These are phyloP conservation scores for Trichoderma asperelloides DNA, from an alignment of 495 filamentous ascomycete genomes.

Conservation along the genomic window DNA sequence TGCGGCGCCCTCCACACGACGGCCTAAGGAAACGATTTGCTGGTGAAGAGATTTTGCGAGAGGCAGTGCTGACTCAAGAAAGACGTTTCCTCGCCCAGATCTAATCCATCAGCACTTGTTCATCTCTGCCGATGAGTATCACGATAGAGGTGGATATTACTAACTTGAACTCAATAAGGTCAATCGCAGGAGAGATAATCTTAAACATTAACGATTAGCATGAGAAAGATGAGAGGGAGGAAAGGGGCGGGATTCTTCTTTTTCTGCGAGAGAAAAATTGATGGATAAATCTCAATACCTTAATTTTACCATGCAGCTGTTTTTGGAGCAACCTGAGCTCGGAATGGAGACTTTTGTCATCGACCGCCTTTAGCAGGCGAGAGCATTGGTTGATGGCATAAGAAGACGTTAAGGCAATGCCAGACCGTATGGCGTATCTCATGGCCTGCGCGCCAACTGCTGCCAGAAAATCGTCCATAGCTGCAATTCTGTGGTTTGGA, in stretches of 20 bases:
- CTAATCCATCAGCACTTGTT: slow-evolving; percentile 29
- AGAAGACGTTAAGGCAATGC: slow-evolving; percentile 74
- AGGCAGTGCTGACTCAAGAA: slow-evolving; percentile 78
- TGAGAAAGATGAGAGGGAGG: not conserved
- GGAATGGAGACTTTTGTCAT: slow-evolving; percentile 54
- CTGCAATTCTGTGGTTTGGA: not conserved
- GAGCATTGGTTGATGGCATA: slow-evolving; percentile 80
- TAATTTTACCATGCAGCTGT: slow-evolving; percentile 73
- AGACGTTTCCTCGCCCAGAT: slow-evolving; percentile 88
- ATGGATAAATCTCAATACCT: slow-evolving; percentile 35
- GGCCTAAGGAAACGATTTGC: slow-evolving; percentile 79
- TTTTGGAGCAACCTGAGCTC: slow-evolving; percentile 66
- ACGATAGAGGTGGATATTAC: slow-evolving; percentile 15
- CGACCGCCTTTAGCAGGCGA: slow-evolving; percentile 61
- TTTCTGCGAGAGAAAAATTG: not conserved
- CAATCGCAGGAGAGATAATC: slow-evolving; percentile 88
- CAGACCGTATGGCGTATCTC: slow-evolving; percentile 89
- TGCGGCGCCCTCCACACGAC: slow-evolving; percentile 62
- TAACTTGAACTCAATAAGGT: slow-evolving; percentile 88
- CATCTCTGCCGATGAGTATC: slow-evolving; percentile 4
- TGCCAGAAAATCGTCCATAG: slow-evolving; percentile 71
- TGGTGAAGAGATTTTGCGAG: slow-evolving; percentile 80
- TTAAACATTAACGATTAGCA: slow-evolving; percentile 18
- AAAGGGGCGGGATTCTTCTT: too few species aligned
- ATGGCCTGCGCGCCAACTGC: slow-evolving; percentile 66